Evolutionary conservation across 345 rosid genomes (phyloP).

Genomic region (Iberis pinnata): DNA sequence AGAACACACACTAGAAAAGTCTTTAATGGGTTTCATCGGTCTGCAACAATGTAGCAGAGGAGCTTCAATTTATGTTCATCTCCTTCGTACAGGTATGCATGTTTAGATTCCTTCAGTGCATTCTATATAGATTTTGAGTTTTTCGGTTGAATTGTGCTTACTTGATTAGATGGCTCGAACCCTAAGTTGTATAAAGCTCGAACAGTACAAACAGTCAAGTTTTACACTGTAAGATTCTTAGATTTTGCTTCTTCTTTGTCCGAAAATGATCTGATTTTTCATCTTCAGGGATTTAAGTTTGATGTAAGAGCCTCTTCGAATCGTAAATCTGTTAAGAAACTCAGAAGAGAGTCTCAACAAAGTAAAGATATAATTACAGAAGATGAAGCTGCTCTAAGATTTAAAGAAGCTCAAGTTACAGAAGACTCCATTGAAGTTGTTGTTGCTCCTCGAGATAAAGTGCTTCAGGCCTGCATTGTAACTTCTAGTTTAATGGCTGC

Average conservation of each 20-base stretch:
- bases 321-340: conserved; percentile 47
- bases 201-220: conserved; percentile 6
- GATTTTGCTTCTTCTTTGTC: not conserved
- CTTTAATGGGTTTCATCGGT: conserved; percentile 26
- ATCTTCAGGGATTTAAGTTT: conserved; percentile 31
- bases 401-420: conserved; percentile 24
- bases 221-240: conserved; percentile 30
- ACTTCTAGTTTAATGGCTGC: conserved; percentile 73
- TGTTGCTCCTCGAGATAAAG: conserved; percentile 53
- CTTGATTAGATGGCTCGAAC: conserved; percentile 1
- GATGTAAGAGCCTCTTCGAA: conserved; percentile 31
- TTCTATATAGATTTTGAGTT: not conserved
- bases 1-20: not conserved
- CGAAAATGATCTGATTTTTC: not conserved
- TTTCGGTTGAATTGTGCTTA: conserved; percentile 3
- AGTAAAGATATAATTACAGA: conserved; percentile 24
- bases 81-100: conserved; percentile 29
- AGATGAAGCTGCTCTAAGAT: conserved; percentile 18
- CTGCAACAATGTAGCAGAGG: conserved; percentile 28
- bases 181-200: conserved; percentile 8
- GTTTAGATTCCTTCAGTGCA: conserved; percentile 2
- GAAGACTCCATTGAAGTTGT: conserved; percentile 18
- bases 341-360: conserved; percentile 25
- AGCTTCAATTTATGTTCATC: conserved; percentile 18
- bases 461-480: conserved; percentile 65